phyloP scores from a whole-genome alignment of 441 rosid genomes.

The Syzygium malaccense region DNA sequence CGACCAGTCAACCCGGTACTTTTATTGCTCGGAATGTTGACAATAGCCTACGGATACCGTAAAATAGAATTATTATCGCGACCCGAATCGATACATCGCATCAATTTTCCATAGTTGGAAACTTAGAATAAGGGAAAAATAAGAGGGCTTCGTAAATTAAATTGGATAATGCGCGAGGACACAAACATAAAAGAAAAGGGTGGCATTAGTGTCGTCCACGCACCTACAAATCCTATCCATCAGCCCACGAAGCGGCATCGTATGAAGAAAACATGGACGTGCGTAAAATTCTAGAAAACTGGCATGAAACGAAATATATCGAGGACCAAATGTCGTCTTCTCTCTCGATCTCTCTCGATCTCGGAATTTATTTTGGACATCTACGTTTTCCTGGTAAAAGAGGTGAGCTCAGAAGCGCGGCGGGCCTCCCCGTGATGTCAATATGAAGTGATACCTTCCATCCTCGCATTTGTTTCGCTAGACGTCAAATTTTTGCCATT shows the following conservation, averaged over 20 bases:
- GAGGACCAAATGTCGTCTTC: not conserved
- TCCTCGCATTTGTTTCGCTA: too few species aligned
- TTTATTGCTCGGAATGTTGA: not conserved
- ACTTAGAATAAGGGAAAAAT: not conserved
- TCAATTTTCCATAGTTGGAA: not conserved
- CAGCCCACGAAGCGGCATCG: not conserved
- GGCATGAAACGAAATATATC: not conserved
- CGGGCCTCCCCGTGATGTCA: constrained; percentile 2
- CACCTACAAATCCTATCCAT: not conserved
- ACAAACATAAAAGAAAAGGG: too few species aligned
- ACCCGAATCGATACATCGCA: not conserved
- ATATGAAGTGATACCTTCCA: too few species aligned
- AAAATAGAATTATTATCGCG: not conserved
- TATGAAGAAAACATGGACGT: not conserved
- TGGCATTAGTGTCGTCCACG: not conserved
- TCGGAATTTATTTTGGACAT: not conserved
- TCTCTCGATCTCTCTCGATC: not conserved
- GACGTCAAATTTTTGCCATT: too few species aligned
- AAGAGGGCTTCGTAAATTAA: not conserved
- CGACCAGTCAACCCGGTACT: rapidly evolving
- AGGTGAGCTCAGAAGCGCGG: constrained; percentile 20
- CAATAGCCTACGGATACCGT: rapidly evolving
- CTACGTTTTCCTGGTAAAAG: not conserved
- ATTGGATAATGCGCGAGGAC: not conserved
- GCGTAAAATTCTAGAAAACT: not conserved